phyloP scores from a whole-genome alignment of 2,329 filamentous ascomycete species.

The Cladophialophora yegresii region DNA sequence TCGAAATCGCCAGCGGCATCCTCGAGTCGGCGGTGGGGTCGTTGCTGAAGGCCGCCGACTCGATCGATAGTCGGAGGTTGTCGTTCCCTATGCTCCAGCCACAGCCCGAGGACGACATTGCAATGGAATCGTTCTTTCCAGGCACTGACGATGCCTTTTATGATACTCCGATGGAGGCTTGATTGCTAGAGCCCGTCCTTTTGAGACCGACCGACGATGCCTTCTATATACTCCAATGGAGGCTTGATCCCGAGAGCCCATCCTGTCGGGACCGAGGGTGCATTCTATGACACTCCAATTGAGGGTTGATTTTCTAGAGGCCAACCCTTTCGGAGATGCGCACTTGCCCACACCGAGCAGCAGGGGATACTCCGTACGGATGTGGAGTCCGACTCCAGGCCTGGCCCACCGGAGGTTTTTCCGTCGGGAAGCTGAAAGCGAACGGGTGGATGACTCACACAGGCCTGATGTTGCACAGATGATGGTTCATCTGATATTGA shows the following conservation, averaged over 20 bases:
- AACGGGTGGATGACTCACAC: neutral
- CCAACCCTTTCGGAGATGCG: neutral
- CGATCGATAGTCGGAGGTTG: conserved; percentile 33
- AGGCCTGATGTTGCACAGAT: neutral
- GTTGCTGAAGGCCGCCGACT: conserved; percentile 35
- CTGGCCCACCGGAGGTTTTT: neutral
- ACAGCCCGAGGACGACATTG: conserved; percentile 25
- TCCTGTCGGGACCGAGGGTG: no score
- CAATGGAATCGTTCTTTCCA: conserved; percentile 28
- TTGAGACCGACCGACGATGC: conserved; percentile 18
- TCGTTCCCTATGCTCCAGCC: conserved; percentile 37
- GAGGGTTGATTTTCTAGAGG: no score
- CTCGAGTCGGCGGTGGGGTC: conserved; percentile 36
- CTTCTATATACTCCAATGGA: conserved; percentile 28
- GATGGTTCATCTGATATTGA: neutral
- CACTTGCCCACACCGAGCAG: no score
- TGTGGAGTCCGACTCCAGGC: neutral
- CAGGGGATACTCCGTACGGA: no score
- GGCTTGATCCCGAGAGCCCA: neutral
- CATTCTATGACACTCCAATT: no score
- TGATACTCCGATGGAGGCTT: conserved; percentile 26
- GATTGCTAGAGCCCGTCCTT: neutral
- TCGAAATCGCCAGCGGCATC: conserved; percentile 37
- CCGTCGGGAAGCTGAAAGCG: no score
- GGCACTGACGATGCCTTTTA: conserved; percentile 24